phyloP scores from a whole-genome alignment of 164 flowering plant species.

The Stephania japonica region DNA sequence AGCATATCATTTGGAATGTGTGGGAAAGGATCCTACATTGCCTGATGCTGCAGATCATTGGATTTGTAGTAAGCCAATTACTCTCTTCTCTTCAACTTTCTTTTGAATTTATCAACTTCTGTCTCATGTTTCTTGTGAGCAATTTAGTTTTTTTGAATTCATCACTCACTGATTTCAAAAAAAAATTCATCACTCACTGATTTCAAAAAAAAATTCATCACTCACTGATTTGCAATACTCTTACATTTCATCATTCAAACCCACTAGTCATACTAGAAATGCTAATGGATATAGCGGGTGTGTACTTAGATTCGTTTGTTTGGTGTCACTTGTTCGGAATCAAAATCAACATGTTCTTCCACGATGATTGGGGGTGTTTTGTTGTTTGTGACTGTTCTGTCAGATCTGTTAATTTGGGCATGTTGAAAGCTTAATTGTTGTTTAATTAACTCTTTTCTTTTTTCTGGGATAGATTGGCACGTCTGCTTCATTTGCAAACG shows the following conservation, averaged over 20 bases:
- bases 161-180: no score
- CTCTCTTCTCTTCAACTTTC: neutral
- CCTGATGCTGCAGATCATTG: conserved; percentile 32
- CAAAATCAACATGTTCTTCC: neutral
- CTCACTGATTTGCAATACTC: neutral
- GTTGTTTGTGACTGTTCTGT: neutral
- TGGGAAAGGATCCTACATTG: conserved; percentile 40
- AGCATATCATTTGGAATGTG: conserved; percentile 63
- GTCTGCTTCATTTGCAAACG: conserved; percentile 51
- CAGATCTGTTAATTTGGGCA: neutral
- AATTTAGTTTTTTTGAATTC: neutral
- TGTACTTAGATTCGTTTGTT: neutral
- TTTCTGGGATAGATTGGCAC: conserved; percentile 50
- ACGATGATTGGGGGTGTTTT: neutral
- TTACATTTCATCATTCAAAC: neutral
- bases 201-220: no score
- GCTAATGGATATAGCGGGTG: neutral
- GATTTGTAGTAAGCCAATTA: conserved; percentile 51
- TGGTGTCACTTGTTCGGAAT: neutral
- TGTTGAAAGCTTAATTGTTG: no score
- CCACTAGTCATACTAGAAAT: neutral
- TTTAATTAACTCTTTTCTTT: no score
- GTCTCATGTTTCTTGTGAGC: neutral
- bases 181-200: no score
- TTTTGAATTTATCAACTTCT: neutral